Evolutionary conservation across 345 rosid genomes (phyloP).

Genomic region (Syzygium oleosum): DNA sequence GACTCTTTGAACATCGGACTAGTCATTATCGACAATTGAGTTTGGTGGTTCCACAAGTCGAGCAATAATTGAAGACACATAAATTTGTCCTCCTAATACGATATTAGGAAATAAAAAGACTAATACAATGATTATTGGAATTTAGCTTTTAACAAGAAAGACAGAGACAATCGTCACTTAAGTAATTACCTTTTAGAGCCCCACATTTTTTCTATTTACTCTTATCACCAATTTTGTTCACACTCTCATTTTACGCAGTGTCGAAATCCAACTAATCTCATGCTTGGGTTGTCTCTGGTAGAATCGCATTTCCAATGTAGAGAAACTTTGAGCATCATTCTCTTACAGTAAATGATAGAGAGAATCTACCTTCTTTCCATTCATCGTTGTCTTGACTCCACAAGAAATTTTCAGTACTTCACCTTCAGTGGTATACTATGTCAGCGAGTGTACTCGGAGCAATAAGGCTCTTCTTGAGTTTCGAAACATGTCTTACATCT

Average conservation of each 20-base stretch:
- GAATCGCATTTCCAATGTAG: not conserved
- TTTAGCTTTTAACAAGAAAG: not conserved
- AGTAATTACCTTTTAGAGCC: not conserved
- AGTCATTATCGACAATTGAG: not conserved
- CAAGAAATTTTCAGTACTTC: not conserved
- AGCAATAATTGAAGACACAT: not conserved
- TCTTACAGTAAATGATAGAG: not conserved
- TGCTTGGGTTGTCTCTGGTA: not conserved
- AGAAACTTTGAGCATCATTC: not conserved
- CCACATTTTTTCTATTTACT: not conserved
- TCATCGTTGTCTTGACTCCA: not conserved
- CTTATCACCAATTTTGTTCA: not conserved
- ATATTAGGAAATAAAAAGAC: not conserved
- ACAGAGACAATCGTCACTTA: not conserved
- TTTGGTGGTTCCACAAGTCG: not conserved
- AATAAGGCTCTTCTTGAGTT: not conserved
- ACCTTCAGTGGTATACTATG: not conserved
- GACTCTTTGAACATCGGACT: not conserved
- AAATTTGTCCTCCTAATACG: not conserved
- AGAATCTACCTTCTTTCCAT: not conserved
- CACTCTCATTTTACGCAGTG: not conserved
- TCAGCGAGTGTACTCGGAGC: not conserved
- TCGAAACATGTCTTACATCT: not conserved
- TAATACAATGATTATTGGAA: not conserved
- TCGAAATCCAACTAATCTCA: not conserved